Evolutionary conservation across 768 basidiomycete species (phyloP).

Genomic region (Boletus tomentosulus): DNA sequence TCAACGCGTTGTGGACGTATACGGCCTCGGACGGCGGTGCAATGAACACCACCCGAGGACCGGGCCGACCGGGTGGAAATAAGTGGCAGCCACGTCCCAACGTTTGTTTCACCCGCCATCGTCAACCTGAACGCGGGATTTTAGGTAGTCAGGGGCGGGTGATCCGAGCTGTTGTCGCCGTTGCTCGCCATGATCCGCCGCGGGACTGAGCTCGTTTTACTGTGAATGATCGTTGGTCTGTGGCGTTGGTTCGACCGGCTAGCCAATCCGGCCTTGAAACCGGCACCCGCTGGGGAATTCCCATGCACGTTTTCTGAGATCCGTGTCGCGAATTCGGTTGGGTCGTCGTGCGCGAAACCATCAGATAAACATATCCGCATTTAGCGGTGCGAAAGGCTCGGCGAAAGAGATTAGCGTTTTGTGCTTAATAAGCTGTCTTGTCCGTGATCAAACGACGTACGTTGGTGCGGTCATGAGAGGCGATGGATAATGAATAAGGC

Average conservation of each 20-base stretch:
- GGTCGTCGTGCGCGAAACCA: background rate
- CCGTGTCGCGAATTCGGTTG: background rate
- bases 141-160: background rate
- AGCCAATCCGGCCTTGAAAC: background rate
- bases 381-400: constrained; percentile 1
- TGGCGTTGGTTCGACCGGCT: background rate
- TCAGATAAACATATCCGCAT: constrained; percentile 12
- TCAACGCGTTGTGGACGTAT: too few relatives aligned
- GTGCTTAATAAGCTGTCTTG: constrained; percentile 2
- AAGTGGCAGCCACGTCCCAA: background rate
- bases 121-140: background rate
- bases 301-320: background rate
- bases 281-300: background rate
- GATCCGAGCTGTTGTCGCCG: background rate
- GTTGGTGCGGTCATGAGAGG: too few relatives aligned
- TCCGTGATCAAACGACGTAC: constrained; percentile 1
- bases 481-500: too few relatives aligned
- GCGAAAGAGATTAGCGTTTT: constrained; percentile 2
- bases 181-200: background rate
- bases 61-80: background rate
- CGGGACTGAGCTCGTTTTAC: background rate
- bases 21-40: too few relatives aligned
- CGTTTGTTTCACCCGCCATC: background rate
- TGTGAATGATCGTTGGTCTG: background rate
- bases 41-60: too few relatives aligned